Base-by-base conservation (phyloP, 2,329 filamentous ascomycete genomes). In the Aspergillus pseudoterreus region DNA sequence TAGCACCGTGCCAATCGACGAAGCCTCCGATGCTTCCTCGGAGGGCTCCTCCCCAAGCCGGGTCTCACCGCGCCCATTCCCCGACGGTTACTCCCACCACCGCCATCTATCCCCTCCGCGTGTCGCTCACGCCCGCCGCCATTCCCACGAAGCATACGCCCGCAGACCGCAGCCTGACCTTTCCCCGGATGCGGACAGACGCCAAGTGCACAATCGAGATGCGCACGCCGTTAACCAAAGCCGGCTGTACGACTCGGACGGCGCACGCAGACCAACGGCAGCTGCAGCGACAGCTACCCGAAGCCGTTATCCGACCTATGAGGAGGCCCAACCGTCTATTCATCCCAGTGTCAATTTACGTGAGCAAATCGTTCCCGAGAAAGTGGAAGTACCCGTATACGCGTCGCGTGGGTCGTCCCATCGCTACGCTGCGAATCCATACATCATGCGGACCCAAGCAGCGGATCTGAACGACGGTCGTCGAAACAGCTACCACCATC, bases 121-220 rank as follows among this genome's bases (percentile, higher is more conserved):
- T 4, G 33, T 56, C 12, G 52, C 56, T 15, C 56, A 62, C 19
- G 56, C 63, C 4, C 65, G 69, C 21, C 66, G 68, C 4, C 70
- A 70, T 54, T 71, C 67, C 3, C 70, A 73, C 42, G 70, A 73
- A 43, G 62, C 67, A 6, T 70, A 69, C 43, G 61, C 53, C 3
- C 62, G 66, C 17, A 61, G 59, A 53, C 65, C 64, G 2, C 55
- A 57, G 12, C 58, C 63, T 38, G 65, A 70, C 9, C 46, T 63
- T 3, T 69, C 67, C 0, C 62, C 68, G 3, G 58, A 61, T 5
- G 27, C 54, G 12, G 51, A 52, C n/a, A 41, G 43, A 42, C 50
- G 49, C 52, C 24, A 42, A 51, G 27, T 57, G 51, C 53, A 17
- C 47, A 45, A 39, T 42, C 52, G 47, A 19, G 51, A 53, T n/a